Conservation (phyloP, 139 green algal genomes). For the Micractinium conductrix region DNA sequence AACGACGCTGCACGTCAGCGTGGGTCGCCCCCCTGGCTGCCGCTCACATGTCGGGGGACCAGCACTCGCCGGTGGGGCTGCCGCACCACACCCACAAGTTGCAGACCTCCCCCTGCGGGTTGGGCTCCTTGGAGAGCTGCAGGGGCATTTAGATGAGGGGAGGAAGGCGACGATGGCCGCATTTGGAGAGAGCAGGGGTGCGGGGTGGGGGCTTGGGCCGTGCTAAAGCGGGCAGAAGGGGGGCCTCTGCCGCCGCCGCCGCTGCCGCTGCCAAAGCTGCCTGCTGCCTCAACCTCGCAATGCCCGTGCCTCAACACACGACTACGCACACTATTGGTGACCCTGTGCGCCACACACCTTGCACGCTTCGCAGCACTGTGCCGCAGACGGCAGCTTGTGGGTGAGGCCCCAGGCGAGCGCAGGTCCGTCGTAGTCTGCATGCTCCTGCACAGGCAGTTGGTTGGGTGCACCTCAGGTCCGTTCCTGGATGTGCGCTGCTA, state of each 20-base stretch:
- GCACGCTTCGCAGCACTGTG: conserved; percentile 55
- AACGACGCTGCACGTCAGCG: too few species aligned
- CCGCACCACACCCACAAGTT: conserved; percentile 47
- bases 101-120: conserved; percentile 30
- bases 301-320: too few species aligned
- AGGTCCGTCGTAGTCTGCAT: conserved; percentile 32
- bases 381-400: conserved; percentile 49
- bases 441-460: not conserved
- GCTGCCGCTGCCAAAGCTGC: too few species aligned
- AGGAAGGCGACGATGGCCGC: too few species aligned
- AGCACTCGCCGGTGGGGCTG: conserved; percentile 40
- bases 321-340: too few species aligned
- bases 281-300: too few species aligned
- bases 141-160: too few species aligned
- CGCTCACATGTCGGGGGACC: conserved; percentile 53
- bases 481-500: too few species aligned
- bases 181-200: not conserved
- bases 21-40: not conserved
- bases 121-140: too few species aligned
- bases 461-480: not conserved
- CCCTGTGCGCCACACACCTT: conserved; percentile 23
- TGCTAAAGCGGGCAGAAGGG: too few species aligned
- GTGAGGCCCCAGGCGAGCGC: conserved; percentile 45
- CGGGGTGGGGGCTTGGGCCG: too few species aligned
- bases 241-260: too few species aligned